Conservation (phyloP, 2,329 filamentous ascomycete genomes). For the Fusarium xyrophilum region DNA sequence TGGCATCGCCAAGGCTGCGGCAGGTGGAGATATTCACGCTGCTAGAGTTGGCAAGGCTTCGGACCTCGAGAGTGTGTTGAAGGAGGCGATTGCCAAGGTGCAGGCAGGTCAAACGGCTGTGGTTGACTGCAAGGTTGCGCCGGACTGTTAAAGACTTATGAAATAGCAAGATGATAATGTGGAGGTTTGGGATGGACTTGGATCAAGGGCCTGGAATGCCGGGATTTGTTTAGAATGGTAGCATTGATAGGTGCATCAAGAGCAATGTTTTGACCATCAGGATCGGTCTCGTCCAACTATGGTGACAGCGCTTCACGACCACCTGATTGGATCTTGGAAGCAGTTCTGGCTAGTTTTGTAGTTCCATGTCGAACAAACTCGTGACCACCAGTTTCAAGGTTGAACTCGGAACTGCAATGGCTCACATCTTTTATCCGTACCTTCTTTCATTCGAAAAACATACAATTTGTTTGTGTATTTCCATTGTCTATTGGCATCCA, state of each 20-base stretch:
- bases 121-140: constrained; percentile 59
- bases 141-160: constrained; percentile 48
- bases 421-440: too few species aligned
- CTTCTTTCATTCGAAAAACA: too few species aligned
- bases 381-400: too few species aligned
- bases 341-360: too few species aligned
- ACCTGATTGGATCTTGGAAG: too few species aligned
- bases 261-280: background rate
- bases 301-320: too few species aligned
- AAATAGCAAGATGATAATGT: constrained; percentile 16
- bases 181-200: background rate
- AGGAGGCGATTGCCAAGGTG: constrained; percentile 59
- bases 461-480: too few species aligned
- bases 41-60: constrained; percentile 55
- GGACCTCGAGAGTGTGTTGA: constrained; percentile 56
- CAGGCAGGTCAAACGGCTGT: constrained; percentile 60
- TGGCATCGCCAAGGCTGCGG: constrained; percentile 66
- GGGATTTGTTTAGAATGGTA: background rate
- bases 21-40: constrained; percentile 60
- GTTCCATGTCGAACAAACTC: too few species aligned
- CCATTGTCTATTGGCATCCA: too few species aligned
- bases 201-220: background rate
- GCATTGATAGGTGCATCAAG: constrained; percentile 17
- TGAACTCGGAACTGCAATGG: too few species aligned
- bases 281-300: too few species aligned